Evolutionary conservation across 768 basidiomycete genomes (phyloP).

Genomic region (Tulasnella sp.): DNA sequence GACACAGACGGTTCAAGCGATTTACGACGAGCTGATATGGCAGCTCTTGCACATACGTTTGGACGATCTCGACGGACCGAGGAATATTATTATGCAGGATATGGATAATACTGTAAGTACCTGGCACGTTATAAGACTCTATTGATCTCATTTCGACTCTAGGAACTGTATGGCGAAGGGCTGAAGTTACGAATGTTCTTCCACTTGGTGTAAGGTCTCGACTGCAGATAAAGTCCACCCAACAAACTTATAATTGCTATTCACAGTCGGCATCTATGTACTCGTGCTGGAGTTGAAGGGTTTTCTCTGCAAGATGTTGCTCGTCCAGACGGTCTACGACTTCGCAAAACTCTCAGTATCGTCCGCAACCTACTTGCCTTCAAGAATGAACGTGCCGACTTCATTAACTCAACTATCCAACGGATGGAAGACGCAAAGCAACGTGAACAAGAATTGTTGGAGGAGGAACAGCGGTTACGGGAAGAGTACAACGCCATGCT

Average conservation of each 20-base stretch:
- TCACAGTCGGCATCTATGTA: conserved; percentile 67
- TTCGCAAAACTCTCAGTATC: conserved; percentile 74
- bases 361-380: conserved; percentile 96
- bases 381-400: conserved; percentile 69
- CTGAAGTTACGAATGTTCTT: conserved; percentile 66
- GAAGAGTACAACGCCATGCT: conserved; percentile 46
- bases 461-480: conserved; percentile 53
- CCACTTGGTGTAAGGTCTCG: conserved; percentile 62
- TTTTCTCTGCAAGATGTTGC: conserved; percentile 77
- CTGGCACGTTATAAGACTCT: neutral
- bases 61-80: conserved; percentile 61
- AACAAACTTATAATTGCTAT: neutral
- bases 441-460: conserved; percentile 37
- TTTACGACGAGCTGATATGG: conserved; percentile 72
- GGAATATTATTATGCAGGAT: conserved; percentile 57
- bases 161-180: conserved; percentile 70
- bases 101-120: conserved; percentile 59
- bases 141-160: neutral
- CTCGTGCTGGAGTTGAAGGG: conserved; percentile 71
- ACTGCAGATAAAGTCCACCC: neutral
- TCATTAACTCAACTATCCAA: conserved; percentile 46
- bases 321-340: conserved; percentile 73
- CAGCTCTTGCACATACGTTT: conserved; percentile 68
- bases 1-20: conserved; percentile 67
- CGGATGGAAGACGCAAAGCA: conserved; percentile 39